Conservation (phyloP, 2,329 filamentous ascomycete genomes). For the Talaromyces sp. region DNA sequence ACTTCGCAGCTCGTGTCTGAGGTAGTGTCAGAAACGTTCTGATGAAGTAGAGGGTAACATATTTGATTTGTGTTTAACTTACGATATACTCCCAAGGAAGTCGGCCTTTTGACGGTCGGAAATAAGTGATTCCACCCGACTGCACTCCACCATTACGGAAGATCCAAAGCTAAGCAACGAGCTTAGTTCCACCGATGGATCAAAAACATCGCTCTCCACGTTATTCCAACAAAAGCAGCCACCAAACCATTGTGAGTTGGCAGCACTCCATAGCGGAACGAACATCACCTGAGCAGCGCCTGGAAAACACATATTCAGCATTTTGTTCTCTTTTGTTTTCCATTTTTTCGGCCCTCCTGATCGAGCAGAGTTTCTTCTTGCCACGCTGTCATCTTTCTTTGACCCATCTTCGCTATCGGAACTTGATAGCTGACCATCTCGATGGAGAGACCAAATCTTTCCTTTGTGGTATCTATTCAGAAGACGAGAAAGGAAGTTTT, state of each 20-base stretch:
- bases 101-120: conserved; percentile 52
- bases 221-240: conserved; percentile 28
- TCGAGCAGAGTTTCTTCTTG: neutral
- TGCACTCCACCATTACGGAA: conserved; percentile 41
- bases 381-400: conserved; percentile 26
- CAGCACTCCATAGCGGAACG: conserved; percentile 35
- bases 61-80: neutral
- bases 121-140: conserved; percentile 35
- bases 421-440: conserved; percentile 17
- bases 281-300: conserved; percentile 30
- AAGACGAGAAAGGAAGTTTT: conserved; percentile 13
- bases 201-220: conserved; percentile 28
- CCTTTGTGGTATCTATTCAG: conserved; percentile 17
- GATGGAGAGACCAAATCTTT: conserved; percentile 19
- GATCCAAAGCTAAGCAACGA: conserved; percentile 40
- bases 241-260: conserved; percentile 35
- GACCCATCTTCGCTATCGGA: conserved; percentile 36
- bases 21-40: no score
- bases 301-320: conserved; percentile 21
- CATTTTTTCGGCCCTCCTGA: conserved; percentile 6
- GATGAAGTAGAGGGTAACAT: no score
- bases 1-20: conserved; percentile 14
- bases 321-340: conserved; percentile 8
- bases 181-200: conserved; percentile 31
- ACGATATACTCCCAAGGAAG: conserved; percentile 54